Evolutionary conservation across 208 protist species (phyloP).

Genomic region (Acanthamoeba castellanii): DNA sequence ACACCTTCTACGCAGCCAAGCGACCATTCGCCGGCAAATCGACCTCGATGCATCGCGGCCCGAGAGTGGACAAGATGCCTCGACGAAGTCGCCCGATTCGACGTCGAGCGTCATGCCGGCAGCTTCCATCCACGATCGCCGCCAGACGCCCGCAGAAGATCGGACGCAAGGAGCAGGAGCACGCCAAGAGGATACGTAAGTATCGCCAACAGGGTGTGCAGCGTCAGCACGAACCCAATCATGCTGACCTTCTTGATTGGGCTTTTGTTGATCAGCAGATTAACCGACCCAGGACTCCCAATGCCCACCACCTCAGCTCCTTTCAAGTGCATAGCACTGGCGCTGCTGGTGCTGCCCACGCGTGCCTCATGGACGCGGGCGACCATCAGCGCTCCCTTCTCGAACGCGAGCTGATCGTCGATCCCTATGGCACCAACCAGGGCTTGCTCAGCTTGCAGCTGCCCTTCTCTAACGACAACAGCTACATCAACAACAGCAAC

Average conservation of each 20-base stretch:
- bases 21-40: too few species aligned
- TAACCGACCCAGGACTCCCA: slow-evolving; percentile 1
- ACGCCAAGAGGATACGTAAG: neutral
- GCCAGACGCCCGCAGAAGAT: neutral
- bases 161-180: neutral
- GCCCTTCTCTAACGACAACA: neutral
- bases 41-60: neutral
- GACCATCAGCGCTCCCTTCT: neutral
- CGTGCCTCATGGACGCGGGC: neutral
- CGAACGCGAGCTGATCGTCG: slow-evolving; percentile 8
- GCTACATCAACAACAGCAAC: neutral
- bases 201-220: neutral
- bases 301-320: neutral
- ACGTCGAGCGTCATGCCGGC: neutral
- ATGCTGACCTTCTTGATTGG: neutral
- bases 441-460: neutral
- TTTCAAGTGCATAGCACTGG: neutral
- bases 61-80: too few species aligned
- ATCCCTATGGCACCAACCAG: slow-evolving; percentile 38
- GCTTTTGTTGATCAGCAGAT: slow-evolving; percentile 59
- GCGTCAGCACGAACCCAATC: neutral
- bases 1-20: neutral
- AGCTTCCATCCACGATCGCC: too few species aligned
- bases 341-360: neutral
- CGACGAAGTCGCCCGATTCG: neutral